phyloP scores from a whole-genome alignment of 495 filamentous ascomycete species.

The Articulospora tetracladia region DNA sequence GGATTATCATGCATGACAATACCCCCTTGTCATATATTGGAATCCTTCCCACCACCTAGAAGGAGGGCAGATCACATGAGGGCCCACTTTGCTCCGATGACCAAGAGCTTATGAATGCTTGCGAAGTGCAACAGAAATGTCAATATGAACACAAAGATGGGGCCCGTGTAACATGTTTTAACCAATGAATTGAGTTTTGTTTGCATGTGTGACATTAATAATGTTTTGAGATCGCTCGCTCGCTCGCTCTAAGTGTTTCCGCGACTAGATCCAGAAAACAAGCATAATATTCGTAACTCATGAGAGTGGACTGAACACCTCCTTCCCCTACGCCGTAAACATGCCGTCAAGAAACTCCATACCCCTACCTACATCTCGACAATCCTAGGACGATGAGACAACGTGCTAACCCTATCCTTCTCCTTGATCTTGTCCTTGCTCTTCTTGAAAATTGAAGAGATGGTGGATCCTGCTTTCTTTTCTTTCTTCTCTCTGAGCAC shows the following conservation, averaged over 20 bases:
- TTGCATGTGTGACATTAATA: neutral
- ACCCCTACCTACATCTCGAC: neutral
- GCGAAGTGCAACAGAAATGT: neutral
- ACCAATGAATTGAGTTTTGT: neutral
- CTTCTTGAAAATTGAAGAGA: constrained; percentile 45
- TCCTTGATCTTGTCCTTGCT: constrained; percentile 40
- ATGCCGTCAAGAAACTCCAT: neutral
- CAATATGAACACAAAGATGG: neutral
- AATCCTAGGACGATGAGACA: constrained; percentile 12
- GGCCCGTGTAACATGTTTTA: neutral
- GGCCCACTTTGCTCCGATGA: too few species aligned
- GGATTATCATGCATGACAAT: too few species aligned
- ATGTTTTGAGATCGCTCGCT: neutral
- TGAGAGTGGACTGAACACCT: neutral
- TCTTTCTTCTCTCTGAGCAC: constrained; percentile 34
- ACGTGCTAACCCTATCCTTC: constrained; percentile 15
- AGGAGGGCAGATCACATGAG: neutral
- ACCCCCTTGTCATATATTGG: too few species aligned
- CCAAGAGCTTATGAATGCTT: neutral
- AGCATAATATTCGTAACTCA: neutral
- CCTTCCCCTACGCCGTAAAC: neutral
- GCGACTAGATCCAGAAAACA: neutral
- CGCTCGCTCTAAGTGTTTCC: neutral
- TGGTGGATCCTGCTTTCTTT: constrained; percentile 41
- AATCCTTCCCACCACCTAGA: too few species aligned